A percentile compares a stretch with the other conserved stretches of the same genome.
phyloP scores from a whole-genome alignment of 441 rosid species.

The Manihot esculenta region DNA sequence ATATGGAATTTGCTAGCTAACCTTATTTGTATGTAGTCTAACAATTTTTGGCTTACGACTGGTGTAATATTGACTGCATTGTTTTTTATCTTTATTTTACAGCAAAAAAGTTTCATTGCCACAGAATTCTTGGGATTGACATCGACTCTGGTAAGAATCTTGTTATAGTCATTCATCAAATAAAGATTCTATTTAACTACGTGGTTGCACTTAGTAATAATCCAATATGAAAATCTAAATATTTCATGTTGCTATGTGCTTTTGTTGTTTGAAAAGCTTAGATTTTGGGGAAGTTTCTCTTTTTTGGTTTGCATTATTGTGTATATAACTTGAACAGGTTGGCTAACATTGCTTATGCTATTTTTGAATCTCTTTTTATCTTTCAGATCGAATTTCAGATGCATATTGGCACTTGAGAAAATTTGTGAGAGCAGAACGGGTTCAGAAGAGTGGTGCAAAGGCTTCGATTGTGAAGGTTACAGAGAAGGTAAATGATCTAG shows the following conservation, averaged over 20 bases:
- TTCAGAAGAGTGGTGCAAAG: constrained; percentile 29
- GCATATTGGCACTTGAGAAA: constrained; percentile 79
- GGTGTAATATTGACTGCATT: neutral
- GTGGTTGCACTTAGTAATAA: neutral
- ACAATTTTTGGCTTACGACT: neutral
- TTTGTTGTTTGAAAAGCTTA: neutral
- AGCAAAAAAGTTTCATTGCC: constrained; percentile 75
- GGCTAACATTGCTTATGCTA: no score
- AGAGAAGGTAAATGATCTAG: constrained; percentile 26
- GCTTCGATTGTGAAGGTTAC: constrained; percentile 24
- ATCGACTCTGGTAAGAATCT: constrained; percentile 74
- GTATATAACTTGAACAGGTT: no score
- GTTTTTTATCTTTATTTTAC: constrained; percentile 28
- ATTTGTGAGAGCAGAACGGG: constrained; percentile 37
- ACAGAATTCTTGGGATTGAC: constrained; percentile 78
- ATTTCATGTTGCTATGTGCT: no score
- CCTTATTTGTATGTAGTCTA: neutral
- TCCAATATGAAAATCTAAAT: no score
- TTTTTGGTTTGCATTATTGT: neutral
- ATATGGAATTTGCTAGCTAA: neutral
- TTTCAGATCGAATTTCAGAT: constrained; percentile 63
- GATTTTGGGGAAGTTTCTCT: no score
- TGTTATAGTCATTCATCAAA: neutral
- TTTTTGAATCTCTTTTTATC: neutral
- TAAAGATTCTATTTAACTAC: neutral